phyloP scores from a whole-genome alignment of 495 filamentous ascomycete species.

The Trichoderma gamsii region DNA sequence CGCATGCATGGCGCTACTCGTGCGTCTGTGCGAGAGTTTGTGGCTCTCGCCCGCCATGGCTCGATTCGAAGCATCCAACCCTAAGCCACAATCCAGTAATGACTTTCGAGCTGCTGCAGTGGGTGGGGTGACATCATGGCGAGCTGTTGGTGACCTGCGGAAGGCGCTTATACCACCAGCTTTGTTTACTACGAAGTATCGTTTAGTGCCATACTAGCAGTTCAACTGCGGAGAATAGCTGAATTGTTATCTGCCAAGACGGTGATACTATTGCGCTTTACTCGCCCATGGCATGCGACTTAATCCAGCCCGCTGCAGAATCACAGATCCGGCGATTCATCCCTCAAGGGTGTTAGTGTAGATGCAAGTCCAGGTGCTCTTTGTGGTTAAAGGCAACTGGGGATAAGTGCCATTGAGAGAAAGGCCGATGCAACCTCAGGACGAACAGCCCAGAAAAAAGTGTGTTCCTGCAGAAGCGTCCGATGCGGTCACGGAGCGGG shows the following conservation, averaged over 20 bases:
- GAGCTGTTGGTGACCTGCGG: background rate
- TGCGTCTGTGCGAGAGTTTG: slow-evolving; percentile 12
- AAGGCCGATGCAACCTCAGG: background rate
- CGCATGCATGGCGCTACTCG: slow-evolving; percentile 11
- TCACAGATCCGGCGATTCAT: background rate
- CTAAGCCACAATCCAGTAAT: background rate
- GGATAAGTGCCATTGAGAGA: background rate
- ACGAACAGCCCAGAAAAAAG: background rate
- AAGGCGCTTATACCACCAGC: background rate
- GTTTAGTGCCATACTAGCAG: background rate
- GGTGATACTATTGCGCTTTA: background rate
- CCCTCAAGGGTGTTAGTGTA: background rate
- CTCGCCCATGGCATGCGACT: background rate
- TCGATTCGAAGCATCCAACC: slow-evolving; percentile 4
- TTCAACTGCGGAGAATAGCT: background rate
- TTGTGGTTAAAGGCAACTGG: background rate
- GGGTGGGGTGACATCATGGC: slow-evolving; percentile 6
- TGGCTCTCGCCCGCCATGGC: background rate
- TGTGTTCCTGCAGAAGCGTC: background rate
- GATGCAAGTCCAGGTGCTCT: background rate
- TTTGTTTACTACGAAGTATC: background rate
- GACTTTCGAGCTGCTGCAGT: background rate
- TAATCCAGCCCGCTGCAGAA: background rate
- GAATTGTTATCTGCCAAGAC: background rate
- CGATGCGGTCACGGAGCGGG: background rate